phyloP scores from a whole-genome alignment of 163 green algal genomes.

The Scenedesmus sp. region DNA sequence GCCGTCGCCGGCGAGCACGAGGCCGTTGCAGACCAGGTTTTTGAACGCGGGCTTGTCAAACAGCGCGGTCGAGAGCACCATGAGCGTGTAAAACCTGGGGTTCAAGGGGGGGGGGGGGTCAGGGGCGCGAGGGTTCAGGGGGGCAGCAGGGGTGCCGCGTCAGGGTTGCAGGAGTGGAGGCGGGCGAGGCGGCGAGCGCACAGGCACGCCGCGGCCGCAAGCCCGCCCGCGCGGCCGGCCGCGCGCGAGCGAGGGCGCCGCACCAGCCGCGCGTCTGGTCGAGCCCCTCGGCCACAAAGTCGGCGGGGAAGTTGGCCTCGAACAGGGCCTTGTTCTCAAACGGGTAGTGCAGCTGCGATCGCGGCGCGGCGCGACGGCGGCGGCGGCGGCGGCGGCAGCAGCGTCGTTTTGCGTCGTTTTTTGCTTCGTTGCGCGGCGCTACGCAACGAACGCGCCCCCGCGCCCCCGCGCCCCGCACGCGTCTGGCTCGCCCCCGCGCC shows the following conservation, averaged over 20 bases:
- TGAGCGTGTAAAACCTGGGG: conserved; percentile 98
- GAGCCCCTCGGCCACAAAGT: conserved; percentile 96
- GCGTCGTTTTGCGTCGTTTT: too few relatives aligned
- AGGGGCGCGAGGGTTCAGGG: background rate
- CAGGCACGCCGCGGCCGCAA: background rate
- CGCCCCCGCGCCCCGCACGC: too few relatives aligned
- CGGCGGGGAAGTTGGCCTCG: conserved; percentile 93
- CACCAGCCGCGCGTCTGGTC: conserved; percentile 98
- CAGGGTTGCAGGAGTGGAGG: background rate
- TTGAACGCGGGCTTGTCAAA: conserved; percentile 99
- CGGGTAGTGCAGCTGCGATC: conserved; percentile 94
- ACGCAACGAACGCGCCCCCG: too few relatives aligned
- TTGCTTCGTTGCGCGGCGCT: too few relatives aligned
- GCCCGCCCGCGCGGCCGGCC: background rate
- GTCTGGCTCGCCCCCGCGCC: too few relatives aligned
- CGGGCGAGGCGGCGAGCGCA: background rate
- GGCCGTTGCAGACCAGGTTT: conserved; percentile 97
- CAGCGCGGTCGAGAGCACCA: conserved; percentile 98
- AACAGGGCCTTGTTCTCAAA: conserved; percentile 99
- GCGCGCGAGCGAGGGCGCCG: background rate
- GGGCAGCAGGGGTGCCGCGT: background rate
- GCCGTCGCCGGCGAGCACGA: conserved; percentile 97
- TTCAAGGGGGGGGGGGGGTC: background rate
- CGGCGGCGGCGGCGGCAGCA: too few relatives aligned
- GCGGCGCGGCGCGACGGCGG: too few relatives aligned